phyloP scores from a whole-genome alignment of 2,329 filamentous ascomycete species.

The Cladophialophora psammophila region DNA sequence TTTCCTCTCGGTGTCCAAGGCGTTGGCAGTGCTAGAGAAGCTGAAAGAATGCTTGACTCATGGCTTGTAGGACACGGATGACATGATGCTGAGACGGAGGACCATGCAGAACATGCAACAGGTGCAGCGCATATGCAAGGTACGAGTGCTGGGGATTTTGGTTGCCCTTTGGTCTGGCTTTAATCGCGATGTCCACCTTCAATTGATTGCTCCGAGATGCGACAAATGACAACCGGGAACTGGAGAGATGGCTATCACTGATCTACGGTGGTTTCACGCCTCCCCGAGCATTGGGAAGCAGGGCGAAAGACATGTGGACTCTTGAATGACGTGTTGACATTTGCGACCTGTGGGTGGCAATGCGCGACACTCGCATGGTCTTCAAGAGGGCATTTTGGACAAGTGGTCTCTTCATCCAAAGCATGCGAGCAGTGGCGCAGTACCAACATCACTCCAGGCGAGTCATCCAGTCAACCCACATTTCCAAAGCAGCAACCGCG shows the following conservation, averaged over 20 bases:
- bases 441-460: background rate
- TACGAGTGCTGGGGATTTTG: background rate
- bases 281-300: background rate
- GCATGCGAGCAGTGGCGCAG: background rate
- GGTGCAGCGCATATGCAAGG: background rate
- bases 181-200: background rate
- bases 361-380: background rate
- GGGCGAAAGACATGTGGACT: constrained; percentile 5
- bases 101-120: background rate
- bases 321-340: background rate
- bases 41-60: background rate
- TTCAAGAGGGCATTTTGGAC: background rate
- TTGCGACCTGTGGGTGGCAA: background rate
- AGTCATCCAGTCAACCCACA: background rate
- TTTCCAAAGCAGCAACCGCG: background rate
- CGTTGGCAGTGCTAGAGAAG: background rate
- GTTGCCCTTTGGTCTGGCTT: background rate
- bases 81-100: background rate
- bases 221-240: background rate
- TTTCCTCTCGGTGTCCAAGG: background rate
- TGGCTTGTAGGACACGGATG: background rate
- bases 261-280: background rate
- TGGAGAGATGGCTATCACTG: background rate
- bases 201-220: background rate
- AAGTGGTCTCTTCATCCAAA: background rate